Evolutionary conservation across 2,329 filamentous ascomycete genomes (phyloP).

Genomic region (Ophiocordyceps camponoti-saundersi): DNA sequence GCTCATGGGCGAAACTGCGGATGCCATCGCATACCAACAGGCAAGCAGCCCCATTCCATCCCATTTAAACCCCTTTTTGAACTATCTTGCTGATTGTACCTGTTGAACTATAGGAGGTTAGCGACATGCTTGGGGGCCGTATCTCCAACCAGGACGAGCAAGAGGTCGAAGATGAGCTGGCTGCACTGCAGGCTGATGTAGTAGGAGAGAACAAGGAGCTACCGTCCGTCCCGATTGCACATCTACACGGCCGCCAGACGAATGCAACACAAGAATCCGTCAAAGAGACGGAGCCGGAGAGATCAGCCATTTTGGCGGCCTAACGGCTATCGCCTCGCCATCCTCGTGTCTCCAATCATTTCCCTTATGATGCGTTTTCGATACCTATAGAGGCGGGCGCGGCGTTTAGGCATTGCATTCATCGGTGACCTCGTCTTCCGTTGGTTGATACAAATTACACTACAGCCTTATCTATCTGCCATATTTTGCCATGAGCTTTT

Average conservation of each 20-base stretch:
- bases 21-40: constrained; percentile 81
- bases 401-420: constrained; percentile 8
- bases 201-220: constrained; percentile 8
- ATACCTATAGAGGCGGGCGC: constrained; percentile 1
- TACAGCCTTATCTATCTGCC: constrained; percentile 14
- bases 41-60: constrained; percentile 30
- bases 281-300: constrained; percentile 12
- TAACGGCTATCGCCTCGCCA: background rate
- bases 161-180: constrained; percentile 91
- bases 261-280: constrained; percentile 3
- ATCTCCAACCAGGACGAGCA: constrained; percentile 95
- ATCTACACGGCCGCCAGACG: constrained; percentile 12
- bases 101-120: constrained; percentile 52
- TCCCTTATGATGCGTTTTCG: background rate
- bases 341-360: background rate
- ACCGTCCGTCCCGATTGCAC: constrained; percentile 15
- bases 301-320: constrained; percentile 23
- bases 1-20: constrained; percentile 80
- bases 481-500: constrained; percentile 56
- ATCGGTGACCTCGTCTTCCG: background rate
- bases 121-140: constrained; percentile 71
- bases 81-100: background rate
- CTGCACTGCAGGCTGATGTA: constrained; percentile 46
- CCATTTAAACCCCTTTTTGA: background rate
- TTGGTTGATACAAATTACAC: background rate